These are phyloP conservation scores for Gnaphalium uliginosum DNA, from an alignment of 129 eudicot genomes.

Conservation along the genomic window DNA sequence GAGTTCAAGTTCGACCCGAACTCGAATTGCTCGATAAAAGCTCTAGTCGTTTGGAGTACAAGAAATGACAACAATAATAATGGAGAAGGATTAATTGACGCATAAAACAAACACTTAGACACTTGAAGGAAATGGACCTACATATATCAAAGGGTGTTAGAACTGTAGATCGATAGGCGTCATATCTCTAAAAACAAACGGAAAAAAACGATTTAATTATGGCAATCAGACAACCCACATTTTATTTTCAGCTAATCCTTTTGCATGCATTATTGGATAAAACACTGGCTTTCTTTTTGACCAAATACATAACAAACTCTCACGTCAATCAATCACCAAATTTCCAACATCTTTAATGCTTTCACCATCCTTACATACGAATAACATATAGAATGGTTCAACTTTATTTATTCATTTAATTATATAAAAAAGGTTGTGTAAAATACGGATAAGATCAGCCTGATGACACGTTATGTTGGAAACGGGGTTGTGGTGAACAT, in stretches of 20 bases:
- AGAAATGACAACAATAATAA: neutral
- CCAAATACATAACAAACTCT: constrained; percentile 10
- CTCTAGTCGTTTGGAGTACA: too few relatives aligned
- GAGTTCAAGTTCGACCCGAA: too few relatives aligned
- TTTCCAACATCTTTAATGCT: neutral
- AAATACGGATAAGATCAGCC: too few relatives aligned
- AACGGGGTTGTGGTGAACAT: too few relatives aligned
- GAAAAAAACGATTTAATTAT: constrained; percentile 29
- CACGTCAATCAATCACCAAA: neutral
- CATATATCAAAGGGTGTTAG: neutral
- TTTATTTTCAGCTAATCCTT: constrained; percentile 31
- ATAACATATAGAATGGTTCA: neutral
- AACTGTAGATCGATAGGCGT: neutral
- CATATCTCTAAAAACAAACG: constrained; percentile 28
- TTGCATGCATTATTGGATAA: constrained; percentile 26
- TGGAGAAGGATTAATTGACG: neutral
- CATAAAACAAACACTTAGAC: constrained; percentile 16
- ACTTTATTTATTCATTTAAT: too few relatives aligned
- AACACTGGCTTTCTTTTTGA: constrained; percentile 23
- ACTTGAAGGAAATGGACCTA: constrained; percentile 16
- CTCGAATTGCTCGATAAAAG: too few relatives aligned
- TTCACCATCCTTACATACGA: neutral
- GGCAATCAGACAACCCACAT: constrained; percentile 28
- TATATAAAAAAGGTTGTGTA: too few relatives aligned
- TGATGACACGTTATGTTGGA: too few relatives aligned